phyloP scores from a whole-genome alignment of 2,329 filamentous ascomycete species.

The Monosporascus sp. region DNA sequence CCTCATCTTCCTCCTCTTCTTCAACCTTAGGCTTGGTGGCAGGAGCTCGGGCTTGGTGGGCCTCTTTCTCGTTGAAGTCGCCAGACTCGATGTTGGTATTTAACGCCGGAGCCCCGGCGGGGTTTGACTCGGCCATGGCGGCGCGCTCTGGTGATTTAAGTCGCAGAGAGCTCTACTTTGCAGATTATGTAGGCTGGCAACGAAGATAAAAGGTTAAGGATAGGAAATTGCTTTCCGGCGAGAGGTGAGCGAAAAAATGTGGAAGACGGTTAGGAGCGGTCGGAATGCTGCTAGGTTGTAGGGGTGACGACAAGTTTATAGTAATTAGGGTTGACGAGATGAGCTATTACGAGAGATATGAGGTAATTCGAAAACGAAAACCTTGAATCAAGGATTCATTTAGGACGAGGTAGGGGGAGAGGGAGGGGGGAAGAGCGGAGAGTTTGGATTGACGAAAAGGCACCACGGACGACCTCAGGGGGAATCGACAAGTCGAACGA shows the following conservation, averaged over 20 bases:
- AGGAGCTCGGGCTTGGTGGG: constrained; percentile 28
- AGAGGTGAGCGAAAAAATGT: constrained; percentile 10
- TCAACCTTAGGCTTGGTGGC: constrained; percentile 37
- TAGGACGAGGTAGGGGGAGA: constrained; percentile 12
- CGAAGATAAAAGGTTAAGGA: constrained; percentile 9
- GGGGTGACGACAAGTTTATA: constrained; percentile 10
- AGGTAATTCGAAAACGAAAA: constrained; percentile 11
- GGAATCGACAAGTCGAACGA: constrained; percentile 19
- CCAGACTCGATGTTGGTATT: constrained; percentile 62
- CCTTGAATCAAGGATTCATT: constrained; percentile 7
- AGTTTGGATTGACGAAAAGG: constrained; percentile 17
- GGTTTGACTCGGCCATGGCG: constrained; percentile 53
- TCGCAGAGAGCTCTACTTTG: constrained; percentile 15
- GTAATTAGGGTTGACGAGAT: constrained; percentile 11
- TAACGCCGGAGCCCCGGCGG: constrained; percentile 50
- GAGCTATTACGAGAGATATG: constrained; percentile 9
- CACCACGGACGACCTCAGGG: constrained; percentile 24
- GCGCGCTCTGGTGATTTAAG: constrained; percentile 16
- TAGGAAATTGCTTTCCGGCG: constrained; percentile 6
- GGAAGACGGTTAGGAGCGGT: constrained; percentile 9
- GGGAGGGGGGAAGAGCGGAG: constrained; percentile 19
- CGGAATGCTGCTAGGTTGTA: constrained; percentile 23
- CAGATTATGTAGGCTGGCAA: constrained; percentile 6
- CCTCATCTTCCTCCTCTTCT: constrained; percentile 70
- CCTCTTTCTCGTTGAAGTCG: constrained; percentile 60